A percentile compares a stretch with the other conserved stretches of the same genome.
These are phyloP conservation scores for Gymnopus androsaceus DNA, from an alignment of 1,284 basidiomycete genomes.

Conservation along the genomic window DNA sequence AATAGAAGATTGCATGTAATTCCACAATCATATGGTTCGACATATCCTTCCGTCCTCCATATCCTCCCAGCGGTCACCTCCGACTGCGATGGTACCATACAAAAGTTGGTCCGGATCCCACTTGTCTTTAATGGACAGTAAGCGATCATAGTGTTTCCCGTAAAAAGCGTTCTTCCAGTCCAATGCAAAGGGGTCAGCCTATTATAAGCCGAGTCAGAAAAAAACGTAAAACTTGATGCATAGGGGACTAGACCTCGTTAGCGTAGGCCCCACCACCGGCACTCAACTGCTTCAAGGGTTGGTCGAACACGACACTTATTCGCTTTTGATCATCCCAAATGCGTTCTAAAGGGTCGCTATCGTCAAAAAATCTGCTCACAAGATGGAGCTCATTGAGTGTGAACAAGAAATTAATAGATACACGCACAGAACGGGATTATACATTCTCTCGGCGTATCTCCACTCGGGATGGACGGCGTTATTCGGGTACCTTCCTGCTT, in stretches of 20 bases:
- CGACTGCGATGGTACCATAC: constrained; percentile 25
- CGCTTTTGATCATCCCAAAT: not conserved
- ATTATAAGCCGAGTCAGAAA: not conserved
- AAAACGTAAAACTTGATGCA: no score
- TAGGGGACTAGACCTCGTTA: constrained; percentile 18
- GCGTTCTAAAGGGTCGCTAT: constrained; percentile 5
- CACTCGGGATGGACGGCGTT: constrained; percentile 23
- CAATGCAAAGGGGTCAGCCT: constrained; percentile 24
- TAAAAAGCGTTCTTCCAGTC: constrained; percentile 25
- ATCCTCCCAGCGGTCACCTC: constrained; percentile 26
- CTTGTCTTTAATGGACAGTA: constrained; percentile 25
- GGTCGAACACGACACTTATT: not conserved
- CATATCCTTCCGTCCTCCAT: constrained; percentile 22
- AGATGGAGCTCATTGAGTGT: not conserved
- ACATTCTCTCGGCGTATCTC: constrained; percentile 18
- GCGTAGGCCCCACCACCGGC: constrained; percentile 20
- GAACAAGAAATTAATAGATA: not conserved
- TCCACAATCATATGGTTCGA: not conserved
- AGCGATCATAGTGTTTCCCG: constrained; percentile 23
- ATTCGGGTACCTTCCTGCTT: constrained; percentile 17
- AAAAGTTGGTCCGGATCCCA: constrained; percentile 26
- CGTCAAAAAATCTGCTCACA: not conserved
- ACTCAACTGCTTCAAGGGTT: constrained; percentile 15
- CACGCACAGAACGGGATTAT: constrained; percentile 15
- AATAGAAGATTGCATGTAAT: not conserved